Percentiles rank a stretch among this genome's conserved stretches.
These are phyloP conservation scores for Piedraia hortae DNA, from an alignment of 2,329 filamentous ascomycete species.

Conservation along the genomic window DNA sequence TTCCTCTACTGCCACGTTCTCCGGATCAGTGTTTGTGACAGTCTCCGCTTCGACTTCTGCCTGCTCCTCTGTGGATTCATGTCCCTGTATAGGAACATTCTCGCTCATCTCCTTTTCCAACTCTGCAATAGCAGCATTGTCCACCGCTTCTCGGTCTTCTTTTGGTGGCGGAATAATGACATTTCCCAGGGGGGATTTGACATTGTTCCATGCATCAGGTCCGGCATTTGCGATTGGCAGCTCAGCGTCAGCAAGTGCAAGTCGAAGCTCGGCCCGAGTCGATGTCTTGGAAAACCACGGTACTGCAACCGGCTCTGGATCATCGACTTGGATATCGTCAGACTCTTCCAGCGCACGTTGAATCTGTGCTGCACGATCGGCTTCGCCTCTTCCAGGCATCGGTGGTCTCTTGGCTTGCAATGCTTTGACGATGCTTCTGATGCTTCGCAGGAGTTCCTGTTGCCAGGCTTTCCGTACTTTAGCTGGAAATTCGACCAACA, in stretches of 20 bases:
- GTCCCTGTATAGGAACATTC: no score
- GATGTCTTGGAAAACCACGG: neutral
- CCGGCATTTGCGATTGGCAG: conserved; percentile 13
- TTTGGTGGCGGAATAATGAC: conserved; percentile 8
- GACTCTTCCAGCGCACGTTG: conserved; percentile 20
- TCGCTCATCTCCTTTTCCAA: no score
- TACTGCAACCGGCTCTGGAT: neutral
- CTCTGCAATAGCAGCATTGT: neutral
- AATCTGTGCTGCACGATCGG: conserved; percentile 21
- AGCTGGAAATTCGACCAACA: no score
- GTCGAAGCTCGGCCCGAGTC: neutral
- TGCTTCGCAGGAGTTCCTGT: conserved; percentile 8
- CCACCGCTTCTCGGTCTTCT: conserved; percentile 1
- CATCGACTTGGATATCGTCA: conserved; percentile 2
- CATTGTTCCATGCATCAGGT: conserved; percentile 11
- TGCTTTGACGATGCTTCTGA: conserved; percentile 6
- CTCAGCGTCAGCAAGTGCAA: conserved; percentile 3
- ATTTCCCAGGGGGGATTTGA: conserved; percentile 7
- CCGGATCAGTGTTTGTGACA: conserved; percentile 1
- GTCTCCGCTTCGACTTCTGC: no score
- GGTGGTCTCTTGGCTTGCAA: conserved; percentile 13
- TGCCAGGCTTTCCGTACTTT: no score
- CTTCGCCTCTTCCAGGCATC: conserved; percentile 20
- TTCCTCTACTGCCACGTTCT: conserved; percentile 2
- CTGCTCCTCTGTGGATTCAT: no score